A percentile compares a stretch with the other conserved stretches of the same genome.
These are phyloP conservation scores for Davidsoniella eucalypti DNA, from an alignment of 2,329 filamentous ascomycete genomes.

Conservation along the genomic window DNA sequence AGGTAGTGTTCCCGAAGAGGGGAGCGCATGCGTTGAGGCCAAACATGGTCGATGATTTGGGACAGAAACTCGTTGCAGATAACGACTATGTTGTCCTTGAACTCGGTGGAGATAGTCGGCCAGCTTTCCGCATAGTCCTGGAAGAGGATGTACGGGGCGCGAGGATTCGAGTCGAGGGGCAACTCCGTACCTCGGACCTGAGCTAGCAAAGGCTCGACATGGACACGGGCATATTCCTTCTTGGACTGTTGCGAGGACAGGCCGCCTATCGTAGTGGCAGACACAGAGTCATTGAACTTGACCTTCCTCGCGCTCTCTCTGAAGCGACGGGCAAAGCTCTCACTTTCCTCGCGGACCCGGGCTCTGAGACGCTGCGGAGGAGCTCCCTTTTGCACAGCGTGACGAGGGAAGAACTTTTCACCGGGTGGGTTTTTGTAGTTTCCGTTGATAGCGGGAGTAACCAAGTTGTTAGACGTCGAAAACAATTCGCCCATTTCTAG, in stretches of 20 bases:
- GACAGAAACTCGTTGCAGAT: conserved; percentile 37
- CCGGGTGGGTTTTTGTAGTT: conserved; percentile 39
- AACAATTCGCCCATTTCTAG: conserved; percentile 37
- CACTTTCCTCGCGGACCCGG: conserved; percentile 34
- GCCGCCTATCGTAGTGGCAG: conserved; percentile 13
- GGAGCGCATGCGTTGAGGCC: conserved; percentile 34
- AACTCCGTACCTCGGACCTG: conserved; percentile 37
- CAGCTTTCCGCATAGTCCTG: conserved; percentile 36
- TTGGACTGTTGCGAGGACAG: conserved; percentile 24
- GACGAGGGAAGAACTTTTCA: conserved; percentile 33
- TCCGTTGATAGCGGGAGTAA: conserved; percentile 35
- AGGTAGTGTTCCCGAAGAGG: conserved; percentile 33
- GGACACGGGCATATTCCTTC: conserved; percentile 29
- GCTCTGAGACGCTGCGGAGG: conserved; percentile 35
- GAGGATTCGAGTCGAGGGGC: conserved; percentile 35
- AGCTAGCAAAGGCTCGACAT: conserved; percentile 32
- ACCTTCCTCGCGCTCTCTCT: conserved; percentile 33
- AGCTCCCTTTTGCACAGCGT: conserved; percentile 32
- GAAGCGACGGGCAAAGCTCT: conserved; percentile 31
- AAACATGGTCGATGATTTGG: conserved; percentile 33
- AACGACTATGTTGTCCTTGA: conserved; percentile 36
- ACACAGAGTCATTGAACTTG: conserved; percentile 21
- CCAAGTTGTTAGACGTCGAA: conserved; percentile 35
- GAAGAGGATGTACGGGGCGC: conserved; percentile 37
- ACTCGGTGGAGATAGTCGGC: conserved; percentile 34